A percentile compares a stretch with the other conserved stretches of the same genome.
Evolutionary conservation across 768 basidiomycete species (phyloP).

Genomic region (Panus rudis): DNA sequence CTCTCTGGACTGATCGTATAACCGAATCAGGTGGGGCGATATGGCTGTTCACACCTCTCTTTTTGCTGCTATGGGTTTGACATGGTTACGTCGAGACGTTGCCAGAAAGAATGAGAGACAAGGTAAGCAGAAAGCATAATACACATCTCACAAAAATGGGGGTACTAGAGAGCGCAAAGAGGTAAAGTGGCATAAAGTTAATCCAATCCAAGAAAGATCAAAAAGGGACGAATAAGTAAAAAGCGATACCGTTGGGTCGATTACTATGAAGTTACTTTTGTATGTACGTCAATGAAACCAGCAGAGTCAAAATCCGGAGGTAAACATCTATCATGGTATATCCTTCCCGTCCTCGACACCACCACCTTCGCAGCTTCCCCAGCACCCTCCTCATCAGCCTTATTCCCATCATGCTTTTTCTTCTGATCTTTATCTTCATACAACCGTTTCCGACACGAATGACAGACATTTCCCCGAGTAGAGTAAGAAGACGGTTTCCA

Average conservation of each 20-base stretch:
- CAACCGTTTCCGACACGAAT: conserved; percentile 45
- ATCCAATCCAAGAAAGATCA: not conserved
- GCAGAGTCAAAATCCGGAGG: conserved; percentile 18
- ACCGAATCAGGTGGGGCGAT: too few relatives aligned
- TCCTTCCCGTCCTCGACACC: conserved; percentile 51
- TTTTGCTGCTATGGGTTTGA: too few relatives aligned
- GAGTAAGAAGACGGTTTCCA: conserved; percentile 42
- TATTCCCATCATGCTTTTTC: not conserved
- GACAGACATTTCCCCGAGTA: conserved; percentile 37
- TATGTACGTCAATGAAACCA: conserved; percentile 19
- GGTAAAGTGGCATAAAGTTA: not conserved
- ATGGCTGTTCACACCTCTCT: too few relatives aligned
- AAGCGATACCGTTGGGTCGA: not conserved
- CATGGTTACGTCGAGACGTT: not conserved
- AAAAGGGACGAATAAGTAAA: not conserved
- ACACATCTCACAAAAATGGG: not conserved
- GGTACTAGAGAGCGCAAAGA: not conserved
- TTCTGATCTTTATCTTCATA: conserved; percentile 7
- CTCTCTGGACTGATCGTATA: too few relatives aligned
- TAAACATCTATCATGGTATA: conserved; percentile 47
- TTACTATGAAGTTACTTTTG: not conserved
- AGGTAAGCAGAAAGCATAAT: not conserved
- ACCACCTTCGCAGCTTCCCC: conserved; percentile 28
- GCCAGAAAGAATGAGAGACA: not conserved
- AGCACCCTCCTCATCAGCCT: conserved; percentile 9